phyloP scores from a whole-genome alignment of 2,329 filamentous ascomycete species.

The Aspergillus aculeatus region DNA sequence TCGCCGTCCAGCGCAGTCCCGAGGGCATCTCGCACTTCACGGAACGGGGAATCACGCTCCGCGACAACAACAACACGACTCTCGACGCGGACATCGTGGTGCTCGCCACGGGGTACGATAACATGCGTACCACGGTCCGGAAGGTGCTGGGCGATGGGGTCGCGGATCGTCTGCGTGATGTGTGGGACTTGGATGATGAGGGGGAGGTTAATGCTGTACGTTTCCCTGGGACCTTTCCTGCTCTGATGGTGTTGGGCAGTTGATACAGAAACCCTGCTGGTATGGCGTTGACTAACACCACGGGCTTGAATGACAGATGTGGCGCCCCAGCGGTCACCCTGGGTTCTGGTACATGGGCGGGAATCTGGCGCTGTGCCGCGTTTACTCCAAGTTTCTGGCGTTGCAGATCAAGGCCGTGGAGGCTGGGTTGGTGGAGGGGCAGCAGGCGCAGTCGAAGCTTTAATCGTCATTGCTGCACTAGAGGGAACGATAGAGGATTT shows the following conservation, averaged over 20 bases:
- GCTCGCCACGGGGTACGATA: conserved; percentile 64
- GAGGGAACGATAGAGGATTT: too few relatives aligned
- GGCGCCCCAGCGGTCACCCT: conserved; percentile 60
- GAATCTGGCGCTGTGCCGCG: conserved; percentile 62
- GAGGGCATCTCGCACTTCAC: conserved; percentile 56
- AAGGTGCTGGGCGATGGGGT: conserved; percentile 62
- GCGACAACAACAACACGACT: conserved; percentile 44
- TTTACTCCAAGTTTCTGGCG: conserved; percentile 56
- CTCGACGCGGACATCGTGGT: conserved; percentile 64
- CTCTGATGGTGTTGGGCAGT: background rate
- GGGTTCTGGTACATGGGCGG: conserved; percentile 68
- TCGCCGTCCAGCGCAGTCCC: conserved; percentile 59
- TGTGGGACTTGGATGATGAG: conserved; percentile 62
- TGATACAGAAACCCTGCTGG: too few relatives aligned
- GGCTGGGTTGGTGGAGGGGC: conserved; percentile 31
- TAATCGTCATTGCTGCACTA: background rate
- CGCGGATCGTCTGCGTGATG: conserved; percentile 55
- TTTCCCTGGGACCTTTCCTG: background rate
- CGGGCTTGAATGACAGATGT: conserved; percentile 31
- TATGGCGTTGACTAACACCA: too few relatives aligned
- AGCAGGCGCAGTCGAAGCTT: background rate
- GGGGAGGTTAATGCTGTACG: conserved; percentile 53
- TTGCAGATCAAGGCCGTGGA: conserved; percentile 52
- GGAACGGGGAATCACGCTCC: conserved; percentile 47
- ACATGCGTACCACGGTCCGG: conserved; percentile 65